Evolutionary conservation across 2,329 filamentous ascomycete species (phyloP), one percentile per base, ranked within the genome.

Genomic region (Plenodomus lindquistii): DNA sequence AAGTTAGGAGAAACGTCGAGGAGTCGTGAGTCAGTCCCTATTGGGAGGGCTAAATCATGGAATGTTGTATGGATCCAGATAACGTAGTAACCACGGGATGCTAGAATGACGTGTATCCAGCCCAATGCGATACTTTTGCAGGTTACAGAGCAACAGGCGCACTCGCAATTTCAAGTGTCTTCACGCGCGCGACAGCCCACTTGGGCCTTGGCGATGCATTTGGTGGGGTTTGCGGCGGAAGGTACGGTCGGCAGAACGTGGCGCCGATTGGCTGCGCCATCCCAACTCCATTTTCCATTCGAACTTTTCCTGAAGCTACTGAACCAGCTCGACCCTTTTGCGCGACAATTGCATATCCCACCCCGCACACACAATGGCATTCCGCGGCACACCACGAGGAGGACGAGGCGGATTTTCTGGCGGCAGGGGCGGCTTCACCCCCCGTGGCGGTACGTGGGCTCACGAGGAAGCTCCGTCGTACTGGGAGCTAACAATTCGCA

Each of bases 351-450:
- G 62, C 61, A 52, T 41, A 48, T 50, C 53, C 52, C 36, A 57
- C 53, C 55, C 52, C 52, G 49, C 46, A 44, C 22, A 60, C 62
- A 80, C 63, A 57, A 87, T 86, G 85, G 84, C 85, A 70, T 87
- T 85, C 73, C 81, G 84, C 72, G 71, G 71, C 59, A 66, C 66
- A 60, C 64, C 66, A 50, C 63, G 70, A 60, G 71, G 71, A 48
- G 63, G 71, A 44, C 60, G 67, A 55, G 68, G 70, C 44, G 75
- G 79, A 54, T 78, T 75, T 56, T 74, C 77, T 67, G 79, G 81
- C 54, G 73, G 76, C 50, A 77, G 82, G 64, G 77, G 79, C 55
- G 78, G 79, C 55, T 77, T 75, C 54, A 71, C 74, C 62, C 75
- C 76, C 51, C 78, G 80, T 68, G 79, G 79, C 63, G 79, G 80